phyloP scores from a whole-genome alignment of 768 basidiomycete species.

The Tulasnella sp. region DNA sequence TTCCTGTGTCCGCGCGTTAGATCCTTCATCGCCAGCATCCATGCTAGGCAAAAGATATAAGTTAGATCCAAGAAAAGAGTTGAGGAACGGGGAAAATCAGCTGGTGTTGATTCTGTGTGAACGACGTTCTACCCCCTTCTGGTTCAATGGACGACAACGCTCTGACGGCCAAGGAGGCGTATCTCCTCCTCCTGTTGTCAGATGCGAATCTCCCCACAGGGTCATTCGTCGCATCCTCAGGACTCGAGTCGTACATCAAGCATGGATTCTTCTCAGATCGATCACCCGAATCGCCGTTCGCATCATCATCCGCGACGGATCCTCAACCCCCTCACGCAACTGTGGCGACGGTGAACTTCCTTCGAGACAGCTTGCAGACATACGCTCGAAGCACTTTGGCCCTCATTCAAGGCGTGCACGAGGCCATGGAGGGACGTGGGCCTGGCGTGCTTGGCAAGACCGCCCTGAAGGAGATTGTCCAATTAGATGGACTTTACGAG shows the following conservation, averaged over 20 bases:
- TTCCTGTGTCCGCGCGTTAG: not conserved
- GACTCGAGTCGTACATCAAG: constrained; percentile 78
- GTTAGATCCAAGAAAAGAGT: too few species aligned
- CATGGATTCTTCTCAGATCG: constrained; percentile 56
- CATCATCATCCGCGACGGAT: not conserved
- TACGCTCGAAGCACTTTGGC: constrained; percentile 68
- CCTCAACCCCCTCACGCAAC: constrained; percentile 11
- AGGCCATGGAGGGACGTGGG: constrained; percentile 23
- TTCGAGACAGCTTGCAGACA: constrained; percentile 60
- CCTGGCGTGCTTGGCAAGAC: constrained; percentile 17
- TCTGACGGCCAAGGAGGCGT: constrained; percentile 34
- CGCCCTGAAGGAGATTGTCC: constrained; percentile 35
- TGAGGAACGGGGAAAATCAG: too few species aligned
- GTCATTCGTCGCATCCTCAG: constrained; percentile 89
- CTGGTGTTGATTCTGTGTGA: too few species aligned
- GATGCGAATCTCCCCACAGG: constrained; percentile 96
- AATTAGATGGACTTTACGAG: constrained; percentile 71
- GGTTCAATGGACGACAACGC: not conserved
- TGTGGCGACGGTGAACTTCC: constrained; percentile 37
- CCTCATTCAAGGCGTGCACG: constrained; percentile 68
- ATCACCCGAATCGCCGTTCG: constrained; percentile 26
- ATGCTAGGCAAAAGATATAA: too few species aligned
- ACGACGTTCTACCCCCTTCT: too few species aligned
- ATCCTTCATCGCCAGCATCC: too few species aligned
- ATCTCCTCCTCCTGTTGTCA: constrained; percentile 65